Base-by-base conservation (phyloP, 805 yeast genomes). In the Wickerhamomyces queroliae region DNA sequence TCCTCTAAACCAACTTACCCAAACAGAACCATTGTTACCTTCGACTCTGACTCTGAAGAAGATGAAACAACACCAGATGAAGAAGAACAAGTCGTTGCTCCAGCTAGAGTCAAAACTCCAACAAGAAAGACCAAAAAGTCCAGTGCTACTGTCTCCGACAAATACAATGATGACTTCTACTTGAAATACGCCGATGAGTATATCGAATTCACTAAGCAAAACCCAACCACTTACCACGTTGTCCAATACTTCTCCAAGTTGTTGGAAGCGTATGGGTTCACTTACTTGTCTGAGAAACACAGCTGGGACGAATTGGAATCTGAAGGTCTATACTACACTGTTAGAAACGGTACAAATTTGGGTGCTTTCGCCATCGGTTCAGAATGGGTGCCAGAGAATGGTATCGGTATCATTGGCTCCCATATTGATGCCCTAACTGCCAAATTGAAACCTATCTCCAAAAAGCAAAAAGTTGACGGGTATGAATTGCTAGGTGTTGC, bases 401-500 rank as follows among this genome's bases (percentile, higher is more conserved):
- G 88, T 41, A 78, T 80, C 2, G 93, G 87, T 35, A 69, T 77
- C 35, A 71, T 82, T 47, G 93, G 86, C 4, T 64, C 80, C n/a
- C 95, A 85, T 61, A 73, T 81, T 35, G 95, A 87, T 61, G 73
- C 91, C 0, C 64, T 85, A 45, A 72, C 87, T 12, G 76, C 74
- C 5, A 69, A 74, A 43, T 67, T 87, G 55, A 87, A 87, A 64
- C 95, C 96, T 1, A 65, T 70, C 37, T 81, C 91, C 13, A 66
- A 66, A 44, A 82, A 80, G 54, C 54, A 58, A 7, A 63, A 69
- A 9, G 76, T 80, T 13, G 89, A 83, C 41, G 95, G 95, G 23
- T 87, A 74, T 59, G 86, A 83, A 47, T 62, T 82, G 35, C 65
- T 87, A 23, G 96, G 95, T 6, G 87, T 84, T 29, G 91, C 95